These are phyloP conservation scores for Brettanomyces naardenensis DNA, from an alignment of 805 yeast genomes.

Conservation along the genomic window DNA sequence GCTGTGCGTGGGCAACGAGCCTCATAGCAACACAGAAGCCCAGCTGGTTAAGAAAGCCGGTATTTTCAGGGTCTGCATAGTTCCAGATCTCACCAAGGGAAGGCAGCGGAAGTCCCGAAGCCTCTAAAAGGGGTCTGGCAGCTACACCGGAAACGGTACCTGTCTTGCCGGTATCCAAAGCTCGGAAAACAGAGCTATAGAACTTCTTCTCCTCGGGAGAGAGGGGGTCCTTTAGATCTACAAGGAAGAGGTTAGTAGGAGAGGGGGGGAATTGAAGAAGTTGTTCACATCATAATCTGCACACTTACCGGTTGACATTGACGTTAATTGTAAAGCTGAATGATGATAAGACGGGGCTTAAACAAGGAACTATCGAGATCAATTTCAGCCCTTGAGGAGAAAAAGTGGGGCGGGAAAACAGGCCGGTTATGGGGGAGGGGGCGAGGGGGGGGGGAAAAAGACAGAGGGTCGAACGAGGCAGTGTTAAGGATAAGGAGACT, in stretches of 20 bases:
- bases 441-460: too few relatives aligned
- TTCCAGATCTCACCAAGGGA: conserved; percentile 90
- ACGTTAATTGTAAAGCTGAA: too few relatives aligned
- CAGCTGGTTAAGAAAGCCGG: conserved; percentile 73
- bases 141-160: conserved; percentile 86
- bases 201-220: conserved; percentile 71
- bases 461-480: too few relatives aligned
- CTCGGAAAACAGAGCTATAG: conserved; percentile 68
- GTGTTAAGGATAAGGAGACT: too few relatives aligned
- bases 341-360: too few relatives aligned
- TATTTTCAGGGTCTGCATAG: conserved; percentile 79
- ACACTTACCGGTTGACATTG: too few relatives aligned
- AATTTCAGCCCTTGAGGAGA: too few relatives aligned
- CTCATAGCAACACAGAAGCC: conserved; percentile 86
- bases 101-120: conserved; percentile 73
- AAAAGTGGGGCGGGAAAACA: too few relatives aligned
- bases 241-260: not conserved
- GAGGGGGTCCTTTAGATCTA: conserved; percentile 28
- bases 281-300: not conserved
- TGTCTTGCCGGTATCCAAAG: conserved; percentile 68
- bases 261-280: not conserved
- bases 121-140: conserved; percentile 76
- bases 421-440: too few relatives aligned
- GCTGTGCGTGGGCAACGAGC: conserved; percentile 80
- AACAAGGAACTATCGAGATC: too few relatives aligned